Evolutionary conservation across 2,329 filamentous ascomycete species (phyloP).

Genomic region (Colletotrichum sp.): DNA sequence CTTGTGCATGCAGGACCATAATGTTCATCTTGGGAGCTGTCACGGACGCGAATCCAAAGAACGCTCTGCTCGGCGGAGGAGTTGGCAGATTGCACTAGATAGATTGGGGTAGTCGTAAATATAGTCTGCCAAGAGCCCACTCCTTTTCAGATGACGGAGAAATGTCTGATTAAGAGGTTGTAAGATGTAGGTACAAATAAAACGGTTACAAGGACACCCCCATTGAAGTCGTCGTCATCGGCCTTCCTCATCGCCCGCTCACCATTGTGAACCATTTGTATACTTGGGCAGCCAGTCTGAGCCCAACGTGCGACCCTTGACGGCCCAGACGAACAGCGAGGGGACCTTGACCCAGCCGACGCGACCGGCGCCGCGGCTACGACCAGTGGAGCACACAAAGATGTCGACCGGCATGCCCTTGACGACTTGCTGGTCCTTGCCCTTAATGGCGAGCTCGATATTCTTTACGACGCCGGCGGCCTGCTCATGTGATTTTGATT

Average conservation of each 20-base stretch:
- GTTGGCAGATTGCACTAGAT: neutral
- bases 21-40: neutral
- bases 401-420: conserved; percentile 55
- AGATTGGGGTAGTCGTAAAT: neutral
- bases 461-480: conserved; percentile 59
- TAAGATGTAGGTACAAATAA: neutral
- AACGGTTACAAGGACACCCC: neutral
- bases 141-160: neutral
- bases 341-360: conserved; percentile 52
- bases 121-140: neutral
- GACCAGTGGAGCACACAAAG: conserved; percentile 53
- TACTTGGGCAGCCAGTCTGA: conserved; percentile 49
- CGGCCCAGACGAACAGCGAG: conserved; percentile 54
- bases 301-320: conserved; percentile 58
- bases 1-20: conserved; percentile 5
- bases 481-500: conserved; percentile 26
- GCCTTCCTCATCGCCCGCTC: conserved; percentile 11
- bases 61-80: neutral
- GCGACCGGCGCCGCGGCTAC: conserved; percentile 54
- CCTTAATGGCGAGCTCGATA: conserved; percentile 51
- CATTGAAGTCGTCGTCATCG: neutral
- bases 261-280: conserved; percentile 54
- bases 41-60: neutral
- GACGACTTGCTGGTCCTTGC: conserved; percentile 46
- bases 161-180: neutral